Percentiles rank a stretch among this genome's conserved stretches.
Conservation (phyloP, 345 rosid genomes). For the Citrus sinensis region DNA sequence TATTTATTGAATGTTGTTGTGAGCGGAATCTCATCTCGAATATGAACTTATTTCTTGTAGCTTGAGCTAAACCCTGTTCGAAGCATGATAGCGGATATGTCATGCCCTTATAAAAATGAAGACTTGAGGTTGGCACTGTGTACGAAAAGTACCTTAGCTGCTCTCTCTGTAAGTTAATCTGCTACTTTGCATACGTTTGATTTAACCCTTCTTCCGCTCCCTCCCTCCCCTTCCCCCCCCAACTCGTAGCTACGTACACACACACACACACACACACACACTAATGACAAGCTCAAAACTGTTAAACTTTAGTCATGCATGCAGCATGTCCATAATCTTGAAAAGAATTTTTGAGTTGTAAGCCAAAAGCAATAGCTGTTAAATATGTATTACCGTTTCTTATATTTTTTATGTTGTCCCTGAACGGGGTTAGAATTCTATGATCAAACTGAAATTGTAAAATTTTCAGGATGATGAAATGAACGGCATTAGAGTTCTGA, state of each 20-base stretch:
- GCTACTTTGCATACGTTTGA: background rate
- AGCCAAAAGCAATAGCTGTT: no score
- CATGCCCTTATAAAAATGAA: slow-evolving; percentile 38
- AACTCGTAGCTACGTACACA: background rate
- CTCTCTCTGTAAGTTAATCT: slow-evolving; percentile 23
- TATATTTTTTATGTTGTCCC: background rate
- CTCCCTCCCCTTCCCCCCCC: background rate
- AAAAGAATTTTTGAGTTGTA: no score
- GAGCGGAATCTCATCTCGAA: background rate
- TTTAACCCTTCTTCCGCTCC: background rate
- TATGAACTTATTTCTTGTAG: slow-evolving; percentile 13
- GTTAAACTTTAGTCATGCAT: background rate
- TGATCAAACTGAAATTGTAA: background rate
- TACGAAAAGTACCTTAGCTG: slow-evolving; percentile 28
- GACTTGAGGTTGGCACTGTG: slow-evolving; percentile 42
- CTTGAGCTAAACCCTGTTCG: slow-evolving; percentile 31
- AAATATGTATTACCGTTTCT: background rate
- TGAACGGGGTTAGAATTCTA: background rate
- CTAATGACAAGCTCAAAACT: background rate
- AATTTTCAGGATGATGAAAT: slow-evolving; percentile 55
- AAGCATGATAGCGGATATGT: slow-evolving; percentile 34
- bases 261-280: no score
- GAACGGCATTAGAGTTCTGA: slow-evolving; percentile 35
- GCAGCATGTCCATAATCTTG: background rate
- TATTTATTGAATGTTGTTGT: background rate